Conservation (phyloP, 495 filamentous ascomycete species). For the Annulohypoxylon bovei region DNA sequence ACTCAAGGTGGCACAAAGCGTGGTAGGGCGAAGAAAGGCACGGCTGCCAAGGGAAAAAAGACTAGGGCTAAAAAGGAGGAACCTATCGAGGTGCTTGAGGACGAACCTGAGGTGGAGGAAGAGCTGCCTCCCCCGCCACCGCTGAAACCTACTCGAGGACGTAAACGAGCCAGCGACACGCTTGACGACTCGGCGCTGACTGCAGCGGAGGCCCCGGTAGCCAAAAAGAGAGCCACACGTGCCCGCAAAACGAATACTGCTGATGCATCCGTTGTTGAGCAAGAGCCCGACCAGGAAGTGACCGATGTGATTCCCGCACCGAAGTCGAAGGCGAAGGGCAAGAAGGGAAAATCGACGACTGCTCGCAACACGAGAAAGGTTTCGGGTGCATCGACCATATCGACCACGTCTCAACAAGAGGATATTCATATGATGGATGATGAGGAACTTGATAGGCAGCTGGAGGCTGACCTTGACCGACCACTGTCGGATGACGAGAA, state of each 20-base stretch:
- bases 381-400: conserved; percentile 57
- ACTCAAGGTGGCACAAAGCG: conserved; percentile 62
- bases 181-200: conserved; percentile 56
- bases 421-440: conserved; percentile 61
- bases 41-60: conserved; percentile 57
- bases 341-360: conserved; percentile 46
- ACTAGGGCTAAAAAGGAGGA: conserved; percentile 70
- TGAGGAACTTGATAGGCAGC: conserved; percentile 73
- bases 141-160: conserved; percentile 62
- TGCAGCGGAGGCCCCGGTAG: conserved; percentile 62
- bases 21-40: conserved; percentile 62
- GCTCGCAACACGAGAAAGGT: conserved; percentile 62
- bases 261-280: conserved; percentile 38
- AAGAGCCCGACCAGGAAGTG: conserved; percentile 49
- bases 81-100: conserved; percentile 59
- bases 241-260: conserved; percentile 48
- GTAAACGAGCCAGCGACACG: conserved; percentile 74
- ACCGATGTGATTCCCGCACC: conserved; percentile 40
- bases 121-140: conserved; percentile 51
- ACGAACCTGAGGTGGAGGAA: conserved; percentile 50
- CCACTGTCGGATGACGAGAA: conserved; percentile 67
- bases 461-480: conserved; percentile 73
- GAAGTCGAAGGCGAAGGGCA: conserved; percentile 43
- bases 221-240: conserved; percentile 74
- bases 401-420: conserved; percentile 51